These are phyloP conservation scores for Tremellales sp. DNA, from an alignment of 1,284 basidiomycete species.

Conservation along the genomic window DNA sequence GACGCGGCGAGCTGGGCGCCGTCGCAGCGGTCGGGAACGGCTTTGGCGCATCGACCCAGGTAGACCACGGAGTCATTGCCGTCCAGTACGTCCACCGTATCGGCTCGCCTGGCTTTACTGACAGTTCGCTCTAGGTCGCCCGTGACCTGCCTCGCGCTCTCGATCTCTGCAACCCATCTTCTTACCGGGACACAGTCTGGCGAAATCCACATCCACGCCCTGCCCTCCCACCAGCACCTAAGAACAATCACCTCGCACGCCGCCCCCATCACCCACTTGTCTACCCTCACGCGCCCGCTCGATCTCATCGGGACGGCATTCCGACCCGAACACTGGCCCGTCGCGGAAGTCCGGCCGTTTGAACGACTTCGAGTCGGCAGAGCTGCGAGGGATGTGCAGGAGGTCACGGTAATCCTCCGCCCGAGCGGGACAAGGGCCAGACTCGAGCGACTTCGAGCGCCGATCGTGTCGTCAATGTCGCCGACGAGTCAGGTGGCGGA, in stretches of 20 bases:
- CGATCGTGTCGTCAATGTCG: not conserved
- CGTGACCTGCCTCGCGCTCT: slow-evolving; percentile 69
- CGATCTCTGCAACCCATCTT: slow-evolving; percentile 66
- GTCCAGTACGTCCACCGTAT: slow-evolving; percentile 15
- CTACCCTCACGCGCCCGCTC: slow-evolving; percentile 72
- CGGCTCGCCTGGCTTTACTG: not conserved
- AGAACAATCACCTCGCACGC: slow-evolving; percentile 67
- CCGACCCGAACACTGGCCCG: slow-evolving; percentile 35
- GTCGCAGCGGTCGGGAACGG: slow-evolving; percentile 60
- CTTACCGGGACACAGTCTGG: slow-evolving; percentile 70
- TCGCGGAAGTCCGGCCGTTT: slow-evolving; percentile 44
- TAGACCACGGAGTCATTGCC: slow-evolving; percentile 48
- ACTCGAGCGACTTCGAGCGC: slow-evolving; percentile 18
- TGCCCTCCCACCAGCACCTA: slow-evolving; percentile 82
- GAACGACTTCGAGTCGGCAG: slow-evolving; percentile 43
- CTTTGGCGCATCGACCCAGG: slow-evolving; percentile 57
- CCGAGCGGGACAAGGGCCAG: slow-evolving; percentile 2
- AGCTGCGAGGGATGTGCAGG: slow-evolving; percentile 32
- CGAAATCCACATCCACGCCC: slow-evolving; percentile 75
- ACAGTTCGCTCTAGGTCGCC: slow-evolving; percentile 40
- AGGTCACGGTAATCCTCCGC: slow-evolving; percentile 28
- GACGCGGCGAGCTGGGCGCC: slow-evolving; percentile 53
- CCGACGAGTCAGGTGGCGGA: not conserved
- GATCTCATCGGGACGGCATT: slow-evolving; percentile 75
- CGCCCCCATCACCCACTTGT: slow-evolving; percentile 68